Base-by-base conservation (phyloP, 2,329 filamentous ascomycete genomes). In the Fusarium sp. region DNA sequence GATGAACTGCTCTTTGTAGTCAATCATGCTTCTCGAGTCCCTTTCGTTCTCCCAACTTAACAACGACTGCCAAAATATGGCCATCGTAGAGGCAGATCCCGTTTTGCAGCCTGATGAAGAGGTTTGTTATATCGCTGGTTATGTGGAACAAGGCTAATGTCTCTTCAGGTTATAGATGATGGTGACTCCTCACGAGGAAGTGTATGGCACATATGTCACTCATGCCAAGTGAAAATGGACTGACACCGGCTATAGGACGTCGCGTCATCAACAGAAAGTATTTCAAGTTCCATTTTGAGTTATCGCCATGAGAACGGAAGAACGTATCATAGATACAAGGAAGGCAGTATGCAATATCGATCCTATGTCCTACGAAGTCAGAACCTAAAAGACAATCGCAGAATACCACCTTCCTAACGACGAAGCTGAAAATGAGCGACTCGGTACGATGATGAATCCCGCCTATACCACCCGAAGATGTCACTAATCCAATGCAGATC, bases 361-460 rank as follows among this genome's bases (percentile, higher is more conserved):
- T 1, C 16, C 20, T 2, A 4, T 9, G 2, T 12, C 1, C 3
- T 15, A 0, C 8, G 0, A 3, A 0, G 3, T 6, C 1, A 5
- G 2, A 31, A 3, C 3, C 33, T 49, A 6, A 62, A n/a, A 1
- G 0, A 8, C 20, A 1, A 0, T 6, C 2, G 13, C 1, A 67
- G 65, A 67, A 50, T 68, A 68, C 9, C 40, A 54, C 4, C 53
- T 68, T 2, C 65, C 64, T 0, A 67, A 68, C 12, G 65, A 68
- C 8, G 64, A 60, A 1, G 23, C 41, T 2, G 65, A 68, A 9
- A 68, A 67, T 2, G 49, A 67, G 12, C 40, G 65, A 42, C 46
- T 67, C 2, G 64, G 64, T 67, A 50, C 10, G 3, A 2, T 6
- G 7, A 18, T 8, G 4, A 4, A 33, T 8, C 2, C 9, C 16